phyloP scores from a whole-genome alignment of 2,329 filamentous ascomycete species.

The Stachybotrys echinatus region DNA sequence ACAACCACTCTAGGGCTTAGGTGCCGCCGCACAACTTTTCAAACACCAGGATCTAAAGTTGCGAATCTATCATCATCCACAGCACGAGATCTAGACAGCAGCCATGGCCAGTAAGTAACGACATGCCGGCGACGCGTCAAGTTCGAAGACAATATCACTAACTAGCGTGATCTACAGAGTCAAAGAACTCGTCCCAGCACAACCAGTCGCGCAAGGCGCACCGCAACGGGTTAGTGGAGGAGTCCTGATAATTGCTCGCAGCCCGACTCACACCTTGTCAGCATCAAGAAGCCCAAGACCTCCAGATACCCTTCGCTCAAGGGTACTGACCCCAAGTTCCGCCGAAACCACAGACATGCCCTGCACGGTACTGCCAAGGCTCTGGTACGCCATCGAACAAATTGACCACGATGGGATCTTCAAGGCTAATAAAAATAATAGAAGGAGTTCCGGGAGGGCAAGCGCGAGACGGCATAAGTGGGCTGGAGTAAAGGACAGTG shows the following conservation, averaged over 20 bases:
- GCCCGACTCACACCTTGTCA: slow-evolving; percentile 31
- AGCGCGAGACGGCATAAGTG: slow-evolving; percentile 76
- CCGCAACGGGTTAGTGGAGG: slow-evolving; percentile 82
- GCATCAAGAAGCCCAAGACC: slow-evolving; percentile 99
- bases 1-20: slow-evolving; percentile 20
- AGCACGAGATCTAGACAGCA: slow-evolving; percentile 23
- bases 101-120: slow-evolving; percentile 35
- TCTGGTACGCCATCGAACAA: slow-evolving; percentile 61
- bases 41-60: slow-evolving; percentile 13
- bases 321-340: slow-evolving; percentile 99
- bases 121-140: background rate
- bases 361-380: slow-evolving; percentile 98
- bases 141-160: slow-evolving; percentile 7
- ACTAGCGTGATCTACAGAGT: slow-evolving; percentile 58
- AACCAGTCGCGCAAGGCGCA: slow-evolving; percentile 98
- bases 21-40: slow-evolving; percentile 22
- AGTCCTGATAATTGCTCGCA: background rate
- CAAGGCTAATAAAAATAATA: slow-evolving; percentile 32
- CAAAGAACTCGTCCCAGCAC: slow-evolving; percentile 99
- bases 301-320: slow-evolving; percentile 98
- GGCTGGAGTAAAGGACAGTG: no score
- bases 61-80: slow-evolving; percentile 18
- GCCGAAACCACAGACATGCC: slow-evolving; percentile 99
- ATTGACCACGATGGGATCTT: background rate
- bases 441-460: slow-evolving; percentile 98